Base-by-base conservation (phyloP, 1,284 basidiomycete species). In the Exobasidium rhododendri region DNA sequence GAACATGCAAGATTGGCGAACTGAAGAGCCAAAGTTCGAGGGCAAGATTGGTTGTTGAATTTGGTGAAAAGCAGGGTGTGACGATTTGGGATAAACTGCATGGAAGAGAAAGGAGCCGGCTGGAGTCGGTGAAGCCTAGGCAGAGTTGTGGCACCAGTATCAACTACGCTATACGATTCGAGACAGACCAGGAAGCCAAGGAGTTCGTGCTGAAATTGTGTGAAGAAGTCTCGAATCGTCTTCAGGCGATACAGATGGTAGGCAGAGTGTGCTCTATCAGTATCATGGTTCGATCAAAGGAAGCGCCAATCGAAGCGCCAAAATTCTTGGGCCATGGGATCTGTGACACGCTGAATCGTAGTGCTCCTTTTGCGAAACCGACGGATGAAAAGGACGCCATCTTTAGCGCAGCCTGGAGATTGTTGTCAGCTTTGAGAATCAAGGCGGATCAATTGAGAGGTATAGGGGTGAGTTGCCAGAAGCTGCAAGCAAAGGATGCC, bases 291-390 rank as follows among this genome's bases (percentile, higher is more conserved):
- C 85, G 94, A 5, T 88, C 91, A 77, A 86, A 90, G 0, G 86
- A 85, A 58, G 92, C 94, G 0, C 93, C 94, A 0, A 83, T 90
- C 11, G 96, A 98, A 75, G 86, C 91, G n/a, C 89, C 94, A 0
- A 98, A 97, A 89, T 97, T 97, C 68, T 84, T 97, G 69, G 94
- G 94, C 0, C 94, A 97, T 74, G 94, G 94, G 0, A 81, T 85
- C 10, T 97, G 93, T 79, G 88, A 93, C 58, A 84, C 87, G 0
- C 89, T 88, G 81, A 92, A 87, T 77, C 90, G 89, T 75, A 89
- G 90, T 67, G 82, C 82, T 0, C 80, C 85, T 1, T 82, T 94
- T 1, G 81, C 83, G 6, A 63, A 62, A 1, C 64, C 68, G 0
- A 92, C 91, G 0, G 88, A 87, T 74, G 88, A 94, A 67, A 82